phyloP scores from a whole-genome alignment of 2,329 filamentous ascomycete species.

The Leptoxyphium fumago region DNA sequence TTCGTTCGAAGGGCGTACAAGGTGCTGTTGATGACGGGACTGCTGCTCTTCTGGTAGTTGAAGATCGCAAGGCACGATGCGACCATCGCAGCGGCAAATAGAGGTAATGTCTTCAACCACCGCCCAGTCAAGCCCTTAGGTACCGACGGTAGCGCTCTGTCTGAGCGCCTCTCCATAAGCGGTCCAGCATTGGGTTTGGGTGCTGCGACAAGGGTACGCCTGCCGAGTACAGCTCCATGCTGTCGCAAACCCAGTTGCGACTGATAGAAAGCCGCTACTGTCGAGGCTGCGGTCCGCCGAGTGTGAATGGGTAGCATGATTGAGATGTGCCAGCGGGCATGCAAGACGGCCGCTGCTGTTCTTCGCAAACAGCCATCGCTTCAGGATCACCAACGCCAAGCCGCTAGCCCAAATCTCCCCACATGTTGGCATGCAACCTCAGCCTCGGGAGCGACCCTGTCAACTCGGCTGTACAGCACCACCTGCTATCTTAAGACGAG shows the following conservation, averaged over 20 bases:
- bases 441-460: no score
- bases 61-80: conserved; percentile 74
- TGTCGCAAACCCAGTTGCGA: conserved; percentile 1
- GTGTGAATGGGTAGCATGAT: no score
- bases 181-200: conserved; percentile 36
- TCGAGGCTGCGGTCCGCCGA: no score
- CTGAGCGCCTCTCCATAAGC: conserved; percentile 36
- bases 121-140: conserved; percentile 20
- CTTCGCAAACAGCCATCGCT: no score
- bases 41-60: conserved; percentile 97
- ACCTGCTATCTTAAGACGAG: no score
- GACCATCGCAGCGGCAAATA: conserved; percentile 62
- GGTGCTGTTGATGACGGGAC: conserved; percentile 59
- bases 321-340: no score
- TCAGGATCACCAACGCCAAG: no score
- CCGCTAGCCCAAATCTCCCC: no score
- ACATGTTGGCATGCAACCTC: no score
- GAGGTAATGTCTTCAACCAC: conserved; percentile 51
- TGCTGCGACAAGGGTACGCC: conserved; percentile 34
- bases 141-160: conserved; percentile 33
- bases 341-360: no score
- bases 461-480: no score
- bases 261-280: no score
- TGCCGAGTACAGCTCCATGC: conserved; percentile 1
- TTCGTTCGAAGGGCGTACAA: conserved; percentile 85